Evolutionary conservation across 768 basidiomycete species (phyloP).

Genomic region (Coprinopsis marcescibilis): DNA sequence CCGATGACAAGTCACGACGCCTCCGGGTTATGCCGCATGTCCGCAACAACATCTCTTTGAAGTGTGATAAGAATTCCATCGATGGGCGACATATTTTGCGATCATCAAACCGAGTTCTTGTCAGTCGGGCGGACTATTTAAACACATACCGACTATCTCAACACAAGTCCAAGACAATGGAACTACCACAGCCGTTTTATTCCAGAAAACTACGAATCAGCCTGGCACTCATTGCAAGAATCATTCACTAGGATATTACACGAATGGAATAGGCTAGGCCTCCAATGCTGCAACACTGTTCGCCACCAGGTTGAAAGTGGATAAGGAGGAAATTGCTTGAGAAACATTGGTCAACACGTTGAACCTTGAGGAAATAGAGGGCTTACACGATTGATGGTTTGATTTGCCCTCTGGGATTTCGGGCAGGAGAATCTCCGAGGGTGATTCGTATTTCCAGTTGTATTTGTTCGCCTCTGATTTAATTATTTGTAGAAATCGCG

Average conservation of each 20-base stretch:
- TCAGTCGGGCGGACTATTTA: not conserved
- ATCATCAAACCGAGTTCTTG: not conserved
- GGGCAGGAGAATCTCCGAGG: conserved; percentile 42
- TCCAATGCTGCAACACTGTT: conserved; percentile 51
- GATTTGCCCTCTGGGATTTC: conserved; percentile 1
- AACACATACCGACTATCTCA: not conserved
- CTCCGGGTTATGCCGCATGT: not conserved
- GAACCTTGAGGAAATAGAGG: conserved; percentile 10
- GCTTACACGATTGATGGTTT: conserved; percentile 3
- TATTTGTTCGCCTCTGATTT: conserved; percentile 24
- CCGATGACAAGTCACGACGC: not conserved
- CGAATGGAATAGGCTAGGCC: conserved; percentile 14
- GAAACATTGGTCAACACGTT: not conserved
- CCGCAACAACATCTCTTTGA: not conserved
- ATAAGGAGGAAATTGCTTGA: conserved; percentile 38
- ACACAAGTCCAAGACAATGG: not conserved
- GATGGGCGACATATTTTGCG: not conserved
- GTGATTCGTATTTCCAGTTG: conserved; percentile 48
- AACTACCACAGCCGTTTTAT: conserved; percentile 19
- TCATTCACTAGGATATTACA: conserved; percentile 13
- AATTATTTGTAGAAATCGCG: not conserved
- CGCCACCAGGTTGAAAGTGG: conserved; percentile 44
- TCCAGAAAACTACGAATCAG: conserved; percentile 18
- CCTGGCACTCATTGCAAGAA: conserved; percentile 13
- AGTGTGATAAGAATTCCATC: not conserved